Conservation (phyloP, 2,329 filamentous ascomycete genomes). For the Lasiodiplodia theobromae region DNA sequence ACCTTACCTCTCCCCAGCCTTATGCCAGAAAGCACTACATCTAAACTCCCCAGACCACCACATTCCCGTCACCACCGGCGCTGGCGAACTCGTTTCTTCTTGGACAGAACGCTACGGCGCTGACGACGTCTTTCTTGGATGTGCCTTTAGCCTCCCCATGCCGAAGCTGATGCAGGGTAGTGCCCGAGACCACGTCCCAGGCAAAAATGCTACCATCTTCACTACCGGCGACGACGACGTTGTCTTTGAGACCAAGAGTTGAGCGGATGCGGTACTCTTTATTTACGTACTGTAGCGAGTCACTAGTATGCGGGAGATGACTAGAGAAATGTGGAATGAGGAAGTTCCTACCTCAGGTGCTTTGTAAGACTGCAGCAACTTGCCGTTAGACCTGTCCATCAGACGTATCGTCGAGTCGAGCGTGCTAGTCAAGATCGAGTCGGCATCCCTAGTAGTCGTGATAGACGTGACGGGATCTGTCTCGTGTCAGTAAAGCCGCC, state of each 20-base stretch:
- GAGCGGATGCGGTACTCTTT: constrained; percentile 68
- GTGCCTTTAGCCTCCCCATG: constrained; percentile 48
- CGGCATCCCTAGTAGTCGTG: constrained; percentile 72
- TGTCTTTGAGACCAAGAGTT: constrained; percentile 77
- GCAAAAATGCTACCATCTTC: constrained; percentile 77
- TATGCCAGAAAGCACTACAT: neutral
- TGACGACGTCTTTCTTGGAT: constrained; percentile 55
- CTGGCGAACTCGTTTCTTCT: constrained; percentile 56
- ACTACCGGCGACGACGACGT: constrained; percentile 80
- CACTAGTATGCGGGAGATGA: neutral
- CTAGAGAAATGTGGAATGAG: neutral
- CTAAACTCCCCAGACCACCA: constrained; percentile 18
- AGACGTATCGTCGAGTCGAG: constrained; percentile 80
- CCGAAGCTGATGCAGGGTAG: constrained; percentile 67
- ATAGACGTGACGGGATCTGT: constrained; percentile 75
- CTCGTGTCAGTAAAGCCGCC: neutral
- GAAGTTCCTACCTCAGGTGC: constrained; percentile 41
- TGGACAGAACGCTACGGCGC: constrained; percentile 57
- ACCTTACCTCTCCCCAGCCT: neutral
- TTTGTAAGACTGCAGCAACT: constrained; percentile 75
- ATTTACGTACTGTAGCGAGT: constrained; percentile 39
- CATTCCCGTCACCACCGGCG: constrained; percentile 56
- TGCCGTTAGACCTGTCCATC: constrained; percentile 79
- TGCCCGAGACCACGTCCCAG: constrained; percentile 84
- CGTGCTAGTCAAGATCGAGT: constrained; percentile 75